These are phyloP conservation scores for Fusarium nisikadoi DNA, from an alignment of 2,329 filamentous ascomycete genomes.

Conservation along the genomic window DNA sequence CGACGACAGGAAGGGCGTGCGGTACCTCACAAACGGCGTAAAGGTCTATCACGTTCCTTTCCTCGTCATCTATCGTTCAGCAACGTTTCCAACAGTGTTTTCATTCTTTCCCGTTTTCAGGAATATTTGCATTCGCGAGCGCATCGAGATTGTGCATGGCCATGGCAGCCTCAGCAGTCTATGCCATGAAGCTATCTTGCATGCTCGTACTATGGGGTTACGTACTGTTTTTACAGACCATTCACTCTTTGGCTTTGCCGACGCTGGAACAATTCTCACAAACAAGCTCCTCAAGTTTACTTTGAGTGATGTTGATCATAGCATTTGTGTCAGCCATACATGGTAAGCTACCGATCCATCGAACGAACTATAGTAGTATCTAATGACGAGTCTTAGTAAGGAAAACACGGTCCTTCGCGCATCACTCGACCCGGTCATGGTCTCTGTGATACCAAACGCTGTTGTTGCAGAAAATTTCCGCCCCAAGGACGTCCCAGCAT, in stretches of 20 bases:
- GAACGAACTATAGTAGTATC: not conserved
- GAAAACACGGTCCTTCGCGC: slow-evolving; percentile 97
- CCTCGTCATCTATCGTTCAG: slow-evolving; percentile 91
- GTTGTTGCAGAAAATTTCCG: slow-evolving; percentile 97
- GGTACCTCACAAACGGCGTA: slow-evolving; percentile 95
- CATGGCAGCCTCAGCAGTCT: slow-evolving; percentile 93
- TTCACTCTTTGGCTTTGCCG: slow-evolving; percentile 96
- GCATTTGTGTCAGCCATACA: slow-evolving; percentile 97
- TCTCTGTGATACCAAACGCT: slow-evolving; percentile 97
- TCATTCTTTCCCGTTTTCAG: slow-evolving; percentile 98
- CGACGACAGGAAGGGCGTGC: slow-evolving; percentile 87
- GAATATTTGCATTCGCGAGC: slow-evolving; percentile 93
- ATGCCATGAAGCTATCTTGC: slow-evolving; percentile 93
- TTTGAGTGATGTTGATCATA: slow-evolving; percentile 95
- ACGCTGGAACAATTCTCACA: slow-evolving; percentile 93
- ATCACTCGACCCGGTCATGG: slow-evolving; percentile 94
- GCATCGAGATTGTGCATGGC: slow-evolving; percentile 98
- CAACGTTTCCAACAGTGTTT: slow-evolving; percentile 96
- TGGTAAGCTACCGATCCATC: slow-evolving; percentile 67
- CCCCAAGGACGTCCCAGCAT: slow-evolving; percentile 62
- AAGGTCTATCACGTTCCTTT: slow-evolving; percentile 99
- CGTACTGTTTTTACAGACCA: slow-evolving; percentile 98
- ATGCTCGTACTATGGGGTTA: slow-evolving; percentile 95
- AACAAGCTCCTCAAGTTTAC: slow-evolving; percentile 98
- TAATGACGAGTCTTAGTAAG: slow-evolving; percentile 69